These are phyloP conservation scores for Halocafeteria seosinensis DNA, from an alignment of 108 stramenopile species.

Conservation along the genomic window DNA sequence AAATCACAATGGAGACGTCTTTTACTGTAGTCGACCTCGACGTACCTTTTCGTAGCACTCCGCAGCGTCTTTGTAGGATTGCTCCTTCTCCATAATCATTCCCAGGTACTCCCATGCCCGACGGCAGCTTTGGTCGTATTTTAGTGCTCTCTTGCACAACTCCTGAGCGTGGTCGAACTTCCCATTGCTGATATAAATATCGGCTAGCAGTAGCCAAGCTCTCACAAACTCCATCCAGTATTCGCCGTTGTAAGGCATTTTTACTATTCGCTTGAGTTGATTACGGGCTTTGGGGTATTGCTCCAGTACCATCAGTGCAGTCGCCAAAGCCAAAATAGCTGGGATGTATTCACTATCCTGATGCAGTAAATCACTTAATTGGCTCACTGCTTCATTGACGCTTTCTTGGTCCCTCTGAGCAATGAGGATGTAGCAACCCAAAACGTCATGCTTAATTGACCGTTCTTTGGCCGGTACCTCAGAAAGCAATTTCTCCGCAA, in stretches of 20 bases:
- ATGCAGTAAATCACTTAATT: conserved; percentile 30
- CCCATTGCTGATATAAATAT: conserved; percentile 39
- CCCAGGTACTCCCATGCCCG: conserved; percentile 48
- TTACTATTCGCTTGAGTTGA: conserved; percentile 42
- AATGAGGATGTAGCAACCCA: conserved; percentile 22
- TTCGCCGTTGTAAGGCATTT: conserved; percentile 31
- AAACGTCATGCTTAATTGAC: background rate
- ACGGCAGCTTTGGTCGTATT: conserved; percentile 35
- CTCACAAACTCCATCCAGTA: conserved; percentile 41
- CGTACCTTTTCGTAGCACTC: conserved; percentile 45
- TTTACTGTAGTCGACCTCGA: background rate
- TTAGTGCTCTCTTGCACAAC: conserved; percentile 34
- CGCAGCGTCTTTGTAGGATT: conserved; percentile 38
- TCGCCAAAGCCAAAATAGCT: conserved; percentile 37
- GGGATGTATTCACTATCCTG: conserved; percentile 34
- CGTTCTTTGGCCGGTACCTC: background rate
- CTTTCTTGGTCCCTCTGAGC: conserved; percentile 16
- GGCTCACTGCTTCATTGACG: conserved; percentile 27
- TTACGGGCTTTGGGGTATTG: conserved; percentile 38
- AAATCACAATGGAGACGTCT: background rate
- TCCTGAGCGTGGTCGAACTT: conserved; percentile 42
- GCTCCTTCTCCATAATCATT: conserved; percentile 45
- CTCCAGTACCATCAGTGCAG: conserved; percentile 36
- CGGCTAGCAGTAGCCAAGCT: conserved; percentile 41
- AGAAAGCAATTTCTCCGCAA: background rate